Evolutionary conservation across 1,139 yeast genomes (phyloP), one percentile per base, ranked within the genome.

Genomic region (Sugiyamaella neomexicana): DNA sequence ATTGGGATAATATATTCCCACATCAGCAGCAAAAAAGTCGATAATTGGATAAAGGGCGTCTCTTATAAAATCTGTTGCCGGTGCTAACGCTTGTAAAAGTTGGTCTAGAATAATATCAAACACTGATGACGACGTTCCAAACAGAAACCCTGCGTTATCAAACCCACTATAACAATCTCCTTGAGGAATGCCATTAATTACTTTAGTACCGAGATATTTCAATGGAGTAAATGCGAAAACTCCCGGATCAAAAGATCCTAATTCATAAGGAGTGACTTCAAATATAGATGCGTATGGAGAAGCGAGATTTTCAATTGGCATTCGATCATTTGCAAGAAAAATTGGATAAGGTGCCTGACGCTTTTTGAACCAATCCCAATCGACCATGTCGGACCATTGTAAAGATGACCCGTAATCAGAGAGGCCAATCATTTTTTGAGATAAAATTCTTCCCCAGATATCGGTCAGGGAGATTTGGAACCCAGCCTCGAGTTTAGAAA

Each of bases 321-420:
- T 79, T 74, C 97, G 82, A 55, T 95, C 96, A 67, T 86, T 87
- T 2, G 96, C 80, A 13, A 90, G 89, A 46, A 89, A 81, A 58
- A 91, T 80, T 31, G 97, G 97, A 78, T 85, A 87, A 4, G 98
- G 97, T 90, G 89, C 87, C 52, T 79, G 75, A 61, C 82, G 85
- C 62, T 79, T 75, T 53, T 72, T 69, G 73, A 89, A 90, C 17
- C 63, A 63, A 7, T 78, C 79, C 60, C 76, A 74, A 52, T 80
- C 79, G 65, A 82, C 79, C 51, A 87, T 70, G 51, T 83, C 81
- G 10, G 85, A 77, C 79, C 85, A 86, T 1, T 89, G 81, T 64
- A 85, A 74, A 1, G 80, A 81, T 2, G 81, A 86, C 56, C 91
- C 91, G 53, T 80, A 81, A 59, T 81, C 78, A 36, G 77, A 68